A percentile compares a stretch with the other conserved stretches of the same genome.
Conservation (phyloP, 1,284 basidiomycete genomes). For the Naganishia sp. region DNA sequence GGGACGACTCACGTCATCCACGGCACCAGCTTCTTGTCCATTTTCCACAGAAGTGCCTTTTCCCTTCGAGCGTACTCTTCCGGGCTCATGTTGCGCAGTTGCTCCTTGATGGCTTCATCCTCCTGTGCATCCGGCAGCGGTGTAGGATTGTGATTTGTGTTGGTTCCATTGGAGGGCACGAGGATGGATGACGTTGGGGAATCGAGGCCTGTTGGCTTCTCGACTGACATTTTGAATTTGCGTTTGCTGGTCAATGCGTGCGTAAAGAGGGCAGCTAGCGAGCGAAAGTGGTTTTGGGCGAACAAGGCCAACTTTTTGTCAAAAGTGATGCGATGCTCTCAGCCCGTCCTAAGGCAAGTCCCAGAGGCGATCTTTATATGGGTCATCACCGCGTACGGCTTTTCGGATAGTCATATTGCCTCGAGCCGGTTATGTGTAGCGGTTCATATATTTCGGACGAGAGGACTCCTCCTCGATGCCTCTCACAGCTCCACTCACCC, state of each 20-base stretch:
- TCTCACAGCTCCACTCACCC: neutral
- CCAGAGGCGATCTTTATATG: neutral
- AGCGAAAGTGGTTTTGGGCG: neutral
- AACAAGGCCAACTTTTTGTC: neutral
- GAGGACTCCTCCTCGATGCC: neutral
- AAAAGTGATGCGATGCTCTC: neutral
- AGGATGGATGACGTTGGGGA: conserved; percentile 15
- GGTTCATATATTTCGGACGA: neutral
- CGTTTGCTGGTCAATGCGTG: too few relatives aligned
- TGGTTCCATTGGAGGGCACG: conserved; percentile 16
- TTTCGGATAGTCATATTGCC: too few relatives aligned
- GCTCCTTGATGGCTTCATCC: conserved; percentile 15
- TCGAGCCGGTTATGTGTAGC: neutral
- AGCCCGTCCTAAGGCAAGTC: neutral
- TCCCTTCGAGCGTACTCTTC: conserved; percentile 47
- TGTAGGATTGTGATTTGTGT: conserved; percentile 22
- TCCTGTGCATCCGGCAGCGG: conserved; percentile 17
- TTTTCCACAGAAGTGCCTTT: conserved; percentile 48
- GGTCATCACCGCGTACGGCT: neutral
- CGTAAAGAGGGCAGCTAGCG: neutral
- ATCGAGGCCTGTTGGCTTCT: conserved; percentile 10
- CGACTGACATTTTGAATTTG: neutral
- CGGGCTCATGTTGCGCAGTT: conserved; percentile 17
- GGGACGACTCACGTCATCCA: conserved; percentile 51
- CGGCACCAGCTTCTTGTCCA: conserved; percentile 49